Evolutionary conservation across 225 moss, liverwort and hornwort species (phyloP), one percentile per base, ranked within the genome.

Genomic region (Neckera pumila): DNA sequence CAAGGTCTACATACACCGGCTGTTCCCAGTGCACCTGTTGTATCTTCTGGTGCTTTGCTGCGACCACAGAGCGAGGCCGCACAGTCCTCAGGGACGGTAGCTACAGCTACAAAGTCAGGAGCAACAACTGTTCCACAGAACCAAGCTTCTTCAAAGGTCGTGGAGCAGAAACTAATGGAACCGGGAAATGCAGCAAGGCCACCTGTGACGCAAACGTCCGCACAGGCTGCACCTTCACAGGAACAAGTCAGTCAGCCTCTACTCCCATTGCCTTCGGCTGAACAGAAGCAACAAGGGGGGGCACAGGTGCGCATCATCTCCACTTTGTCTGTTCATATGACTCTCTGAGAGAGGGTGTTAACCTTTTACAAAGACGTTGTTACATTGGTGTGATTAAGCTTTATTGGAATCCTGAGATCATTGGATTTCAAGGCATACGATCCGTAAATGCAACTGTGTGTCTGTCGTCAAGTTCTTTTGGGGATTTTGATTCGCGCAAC

Each of bases 201-300:
- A 88, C 78, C 91, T 65, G 88, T 88, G n/a, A 60, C 86, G 82
- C 93, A 91, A 70, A 83, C 89, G 63, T 82, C 91, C 7, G 91
- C 93, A 80, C 96, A 96, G 90, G 87, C 88, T 80, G 84, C 89
- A 76, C 82, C 92, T 42, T 91, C 92, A 83, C 97, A 97, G 91
- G 95, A 93, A 42, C 90, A 93, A 89, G 92, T 85, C 66, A 96
- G 93, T 92, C 97, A 98, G 83, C 96, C 98, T 91, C 89, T 99
- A 81, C 95, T 99, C 63, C 96, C 98, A 67, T 87, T 97, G 87
- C 98, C 98, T 60, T 90, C 94, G 76, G 88, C 93, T 71, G 94
- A 95, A 83, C 94, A 95, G 87, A 99, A 95, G 90, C 93, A 93
- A 66, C 89, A 89, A 85, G 92, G 92, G 77, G 72, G 34, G 43